phyloP scores from a whole-genome alignment of 495 filamentous ascomycete species.

The Penicillium robsamsonii region DNA sequence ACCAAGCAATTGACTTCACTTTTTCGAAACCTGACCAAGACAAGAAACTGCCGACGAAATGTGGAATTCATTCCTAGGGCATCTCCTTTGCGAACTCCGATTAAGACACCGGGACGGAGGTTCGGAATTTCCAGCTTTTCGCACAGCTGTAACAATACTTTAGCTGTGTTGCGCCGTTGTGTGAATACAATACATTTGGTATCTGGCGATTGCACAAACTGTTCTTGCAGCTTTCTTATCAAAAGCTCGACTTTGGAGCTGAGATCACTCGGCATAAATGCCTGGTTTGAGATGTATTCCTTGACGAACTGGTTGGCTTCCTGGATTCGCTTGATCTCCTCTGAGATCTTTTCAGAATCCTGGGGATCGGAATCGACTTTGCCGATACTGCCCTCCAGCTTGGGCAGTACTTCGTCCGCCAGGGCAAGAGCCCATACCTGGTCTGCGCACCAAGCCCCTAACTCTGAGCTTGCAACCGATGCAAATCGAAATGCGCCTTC shows the following conservation, averaged over 20 bases:
- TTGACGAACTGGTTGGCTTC: slow-evolving; percentile 59
- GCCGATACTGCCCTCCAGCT: slow-evolving; percentile 58
- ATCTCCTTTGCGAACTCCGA: slow-evolving; percentile 54
- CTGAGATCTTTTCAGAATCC: slow-evolving; percentile 41
- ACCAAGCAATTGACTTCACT: slow-evolving; percentile 81
- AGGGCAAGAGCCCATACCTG: slow-evolving; percentile 73
- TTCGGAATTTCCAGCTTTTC: slow-evolving; percentile 53
- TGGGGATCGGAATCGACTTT: slow-evolving; percentile 25
- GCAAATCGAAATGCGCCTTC: slow-evolving; percentile 57
- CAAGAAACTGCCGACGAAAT: slow-evolving; percentile 72
- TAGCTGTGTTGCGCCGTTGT: slow-evolving; percentile 71
- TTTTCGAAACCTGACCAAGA: slow-evolving; percentile 71
- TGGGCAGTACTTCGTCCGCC: slow-evolving; percentile 59
- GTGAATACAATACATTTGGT: slow-evolving; percentile 90
- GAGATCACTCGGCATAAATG: slow-evolving; percentile 43
- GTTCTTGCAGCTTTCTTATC: slow-evolving; percentile 50
- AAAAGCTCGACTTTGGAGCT: slow-evolving; percentile 75
- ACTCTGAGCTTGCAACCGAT: slow-evolving; percentile 57
- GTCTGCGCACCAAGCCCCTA: slow-evolving; percentile 89
- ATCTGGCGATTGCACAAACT: slow-evolving; percentile 55
- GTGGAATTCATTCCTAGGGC: slow-evolving; percentile 58
- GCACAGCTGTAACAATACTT: slow-evolving; percentile 65
- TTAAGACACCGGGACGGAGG: slow-evolving; percentile 63
- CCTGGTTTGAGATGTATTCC: slow-evolving; percentile 45
- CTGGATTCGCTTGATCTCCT: slow-evolving; percentile 52